Evolutionary conservation across 73 alveolate species (phyloP).

Genomic region (Paramecium tetraurelia): DNA sequence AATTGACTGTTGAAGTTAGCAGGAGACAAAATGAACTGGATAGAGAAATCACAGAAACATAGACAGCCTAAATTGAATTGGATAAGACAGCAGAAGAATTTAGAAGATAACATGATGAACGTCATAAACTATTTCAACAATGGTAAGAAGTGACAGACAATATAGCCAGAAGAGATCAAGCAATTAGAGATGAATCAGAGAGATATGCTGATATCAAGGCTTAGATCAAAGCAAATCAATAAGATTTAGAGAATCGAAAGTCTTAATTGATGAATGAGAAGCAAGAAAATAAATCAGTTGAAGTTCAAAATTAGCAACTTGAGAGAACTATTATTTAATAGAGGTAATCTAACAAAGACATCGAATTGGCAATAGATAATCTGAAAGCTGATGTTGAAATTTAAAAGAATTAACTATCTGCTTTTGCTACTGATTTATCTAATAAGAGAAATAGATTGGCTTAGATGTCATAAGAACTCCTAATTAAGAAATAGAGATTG

Average conservation of each 20-base stretch:
- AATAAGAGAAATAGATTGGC: slow-evolving; percentile 74
- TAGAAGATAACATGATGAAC: slow-evolving; percentile 94
- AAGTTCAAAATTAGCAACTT: slow-evolving; percentile 3
- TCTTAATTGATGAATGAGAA: slow-evolving; percentile 35
- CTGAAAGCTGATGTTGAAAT: slow-evolving; percentile 84
- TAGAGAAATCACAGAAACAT: slow-evolving; percentile 94
- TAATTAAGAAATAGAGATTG: slow-evolving; percentile 76
- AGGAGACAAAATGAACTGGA: slow-evolving; percentile 78
- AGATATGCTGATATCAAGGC: slow-evolving; percentile 84
- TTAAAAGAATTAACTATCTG: slow-evolving; percentile 75
- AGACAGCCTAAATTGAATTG: slow-evolving; percentile 98
- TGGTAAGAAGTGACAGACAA: slow-evolving; percentile 92
- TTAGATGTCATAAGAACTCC: slow-evolving; percentile 70
- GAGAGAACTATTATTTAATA: slow-evolving; percentile 42
- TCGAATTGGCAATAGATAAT: slow-evolving; percentile 66
- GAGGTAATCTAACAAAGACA: slow-evolving; percentile 46
- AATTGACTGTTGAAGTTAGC: slow-evolving; percentile 64
- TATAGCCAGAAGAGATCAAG: slow-evolving; percentile 82
- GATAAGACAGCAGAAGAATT: slow-evolving; percentile 99
- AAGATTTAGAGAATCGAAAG: slow-evolving; percentile 53
- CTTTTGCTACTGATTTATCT: slow-evolving; percentile 84
- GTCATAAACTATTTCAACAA: slow-evolving; percentile 91
- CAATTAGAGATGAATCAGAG: slow-evolving; percentile 91
- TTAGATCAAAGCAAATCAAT: slow-evolving; percentile 68
- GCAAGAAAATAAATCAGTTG: slow-evolving; percentile 48